Evolutionary conservation across 441 rosid species (phyloP), one percentile per base, ranked within the genome.

Genomic region (Adansonia rubrostipa): DNA sequence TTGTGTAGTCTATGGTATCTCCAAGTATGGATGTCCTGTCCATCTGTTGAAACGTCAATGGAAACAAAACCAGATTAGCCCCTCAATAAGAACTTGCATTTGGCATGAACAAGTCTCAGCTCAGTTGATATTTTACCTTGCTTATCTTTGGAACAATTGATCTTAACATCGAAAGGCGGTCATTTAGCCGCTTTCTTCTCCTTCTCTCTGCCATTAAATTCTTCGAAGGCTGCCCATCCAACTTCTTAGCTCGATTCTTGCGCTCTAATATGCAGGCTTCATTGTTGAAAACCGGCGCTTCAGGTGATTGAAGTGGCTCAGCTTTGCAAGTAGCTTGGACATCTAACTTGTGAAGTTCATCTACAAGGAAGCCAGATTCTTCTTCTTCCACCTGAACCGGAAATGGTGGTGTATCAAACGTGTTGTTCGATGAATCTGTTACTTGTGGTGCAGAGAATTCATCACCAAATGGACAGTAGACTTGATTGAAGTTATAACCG

Each of bases 101-200:
- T 17, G 44, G 44, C 44, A 40, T 48, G 9, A 10, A 61, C 19
- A 6, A 8, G 14, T 57, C 15, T 47, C 10, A 28, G 33, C 33
- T 28, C 33, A 28, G 33, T 50, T 20, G 58, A n/a, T 20, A 10
- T 11, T 4, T 73, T 72, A 90, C 96, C 94, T 92, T 92, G 88
- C 96, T 90, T 80, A 90, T 92, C 89, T 92, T 92, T 1, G 96
- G 96, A 51, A 90, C 96, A 54, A 92, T 89, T 73, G 96, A 92
- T 87, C 96, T 84, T 56, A 92, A 84, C 96, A 92, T 92, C 33
- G 92, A 89, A 73, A 92, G 93, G 54, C 96, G 86, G 73, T 92
- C 96, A 78, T 92, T 90, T 28, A 90, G 84, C 51, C 92, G 82
- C 88, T 92, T 92, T 68, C 96, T 85, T 81, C 96, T 81, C 79